Evolutionary conservation across 192 early-diverging fungal genomes (phyloP).

Genomic region (Coemansia sp.): DNA sequence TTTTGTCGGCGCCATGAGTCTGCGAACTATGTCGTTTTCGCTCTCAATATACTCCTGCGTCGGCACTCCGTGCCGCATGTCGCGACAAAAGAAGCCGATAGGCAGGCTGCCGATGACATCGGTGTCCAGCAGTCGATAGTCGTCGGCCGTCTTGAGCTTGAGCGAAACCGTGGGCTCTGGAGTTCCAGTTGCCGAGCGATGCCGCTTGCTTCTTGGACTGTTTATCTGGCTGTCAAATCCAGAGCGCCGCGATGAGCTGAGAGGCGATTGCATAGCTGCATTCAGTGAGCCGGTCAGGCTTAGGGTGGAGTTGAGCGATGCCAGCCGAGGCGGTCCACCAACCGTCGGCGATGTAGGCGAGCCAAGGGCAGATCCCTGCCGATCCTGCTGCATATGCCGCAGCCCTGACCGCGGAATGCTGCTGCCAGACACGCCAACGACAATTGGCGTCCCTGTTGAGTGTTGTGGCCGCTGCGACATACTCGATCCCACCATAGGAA

Average conservation of each 20-base stretch:
- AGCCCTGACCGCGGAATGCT: neutral
- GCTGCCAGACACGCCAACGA: neutral
- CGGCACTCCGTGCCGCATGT: slow-evolving; percentile 37
- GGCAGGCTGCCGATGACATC: slow-evolving; percentile 45
- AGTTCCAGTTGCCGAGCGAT: slow-evolving; percentile 25
- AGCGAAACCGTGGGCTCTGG: slow-evolving; percentile 24
- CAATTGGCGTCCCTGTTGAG: slow-evolving; percentile 15
- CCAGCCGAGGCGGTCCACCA: slow-evolving; percentile 17
- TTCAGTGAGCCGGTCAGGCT: neutral
- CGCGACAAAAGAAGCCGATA: slow-evolving; percentile 47
- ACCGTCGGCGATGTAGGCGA: neutral
- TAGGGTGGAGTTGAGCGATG: slow-evolving; percentile 31
- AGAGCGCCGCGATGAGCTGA: neutral
- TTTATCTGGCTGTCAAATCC: neutral
- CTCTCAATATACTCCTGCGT: slow-evolving; percentile 44
- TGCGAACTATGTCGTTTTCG: slow-evolving; percentile 38
- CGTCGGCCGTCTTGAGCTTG: slow-evolving; percentile 31
- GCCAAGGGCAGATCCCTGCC: neutral
- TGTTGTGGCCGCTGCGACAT: neutral
- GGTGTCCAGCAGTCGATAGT: slow-evolving; percentile 22
- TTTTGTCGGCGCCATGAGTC: slow-evolving; percentile 23
- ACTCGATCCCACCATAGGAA: slow-evolving; percentile 11
- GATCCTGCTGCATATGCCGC: neutral
- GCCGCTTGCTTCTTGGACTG: slow-evolving; percentile 18
- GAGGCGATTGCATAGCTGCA: neutral